phyloP scores from a whole-genome alignment of 2,329 filamentous ascomycete species.

The Fusarium pilosicola region DNA sequence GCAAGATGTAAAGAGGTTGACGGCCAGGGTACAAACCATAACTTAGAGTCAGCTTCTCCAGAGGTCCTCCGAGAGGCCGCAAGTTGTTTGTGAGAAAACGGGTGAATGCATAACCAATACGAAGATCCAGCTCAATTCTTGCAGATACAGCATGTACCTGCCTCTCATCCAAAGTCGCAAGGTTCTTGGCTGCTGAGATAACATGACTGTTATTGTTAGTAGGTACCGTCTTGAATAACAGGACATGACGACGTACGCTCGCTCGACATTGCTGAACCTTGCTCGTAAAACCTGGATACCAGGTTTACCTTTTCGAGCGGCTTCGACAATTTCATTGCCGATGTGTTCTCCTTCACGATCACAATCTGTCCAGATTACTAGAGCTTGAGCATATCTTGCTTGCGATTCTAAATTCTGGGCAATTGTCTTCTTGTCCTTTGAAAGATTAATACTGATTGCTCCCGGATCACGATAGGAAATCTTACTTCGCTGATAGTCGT shows the following conservation, averaged over 20 bases:
- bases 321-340: constrained; percentile 86
- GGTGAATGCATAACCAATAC: constrained; percentile 93
- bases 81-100: constrained; percentile 84
- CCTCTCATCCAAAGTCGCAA: constrained; percentile 81
- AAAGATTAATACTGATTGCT: constrained; percentile 18
- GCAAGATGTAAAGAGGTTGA: not conserved
- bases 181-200: constrained; percentile 80
- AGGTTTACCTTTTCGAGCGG: constrained; percentile 78
- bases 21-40: constrained; percentile 68
- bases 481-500: constrained; percentile 73
- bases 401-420: constrained; percentile 86
- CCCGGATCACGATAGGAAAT: not conserved
- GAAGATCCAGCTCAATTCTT: constrained; percentile 90
- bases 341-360: constrained; percentile 98
- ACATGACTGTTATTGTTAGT: constrained; percentile 72
- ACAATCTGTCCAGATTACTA: constrained; percentile 99
- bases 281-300: constrained; percentile 84
- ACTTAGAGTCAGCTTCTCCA: constrained; percentile 76
- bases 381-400: constrained; percentile 74
- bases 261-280: constrained; percentile 94
- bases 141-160: constrained; percentile 90
- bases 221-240: not conserved
- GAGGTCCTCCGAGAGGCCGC: constrained; percentile 73
- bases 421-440: constrained; percentile 79
- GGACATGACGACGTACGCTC: constrained; percentile 67